Evolutionary conservation across 768 basidiomycete genomes (phyloP).

Genomic region (Phlegmacium glaucopus): DNA sequence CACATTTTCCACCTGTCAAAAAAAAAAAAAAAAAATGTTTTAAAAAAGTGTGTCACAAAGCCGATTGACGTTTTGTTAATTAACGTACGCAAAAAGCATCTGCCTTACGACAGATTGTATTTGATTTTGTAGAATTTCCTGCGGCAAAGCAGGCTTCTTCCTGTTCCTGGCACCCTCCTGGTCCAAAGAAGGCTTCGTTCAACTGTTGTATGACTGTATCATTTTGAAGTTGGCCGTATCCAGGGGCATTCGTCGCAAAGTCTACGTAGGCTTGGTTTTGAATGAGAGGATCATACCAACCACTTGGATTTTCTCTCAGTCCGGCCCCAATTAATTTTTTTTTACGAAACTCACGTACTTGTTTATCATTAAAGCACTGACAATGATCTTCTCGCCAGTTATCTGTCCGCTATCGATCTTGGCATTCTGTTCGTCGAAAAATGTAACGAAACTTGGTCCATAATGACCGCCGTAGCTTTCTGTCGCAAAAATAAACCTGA

Average conservation of each 20-base stretch:
- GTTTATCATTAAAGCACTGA: constrained; percentile 64
- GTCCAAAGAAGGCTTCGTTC: constrained; percentile 44
- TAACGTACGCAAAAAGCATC: constrained; percentile 57
- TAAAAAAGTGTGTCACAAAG: not conserved
- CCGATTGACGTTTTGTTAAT: not conserved
- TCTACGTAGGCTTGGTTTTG: constrained; percentile 59
- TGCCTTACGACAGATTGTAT: constrained; percentile 47
- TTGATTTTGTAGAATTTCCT: constrained; percentile 40
- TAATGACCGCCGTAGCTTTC: constrained; percentile 72
- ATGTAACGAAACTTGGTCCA: constrained; percentile 60
- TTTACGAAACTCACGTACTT: constrained; percentile 33
- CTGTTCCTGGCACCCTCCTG: constrained; percentile 51
- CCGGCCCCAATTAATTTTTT: not conserved
- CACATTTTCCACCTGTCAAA: constrained; percentile 40
- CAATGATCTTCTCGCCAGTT: constrained; percentile 46
- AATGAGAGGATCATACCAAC: constrained; percentile 64
- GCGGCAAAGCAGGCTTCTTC: constrained; percentile 56
- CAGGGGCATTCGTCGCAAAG: constrained; percentile 61
- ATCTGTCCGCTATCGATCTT: constrained; percentile 42
- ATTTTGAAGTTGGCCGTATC: constrained; percentile 60
- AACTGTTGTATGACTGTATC: constrained; percentile 41
- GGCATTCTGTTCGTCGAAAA: constrained; percentile 60
- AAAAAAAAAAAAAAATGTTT: not conserved
- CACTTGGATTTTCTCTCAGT: constrained; percentile 36
- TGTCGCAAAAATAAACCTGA: constrained; percentile 59